Percentiles rank a stretch among this genome's conserved stretches.
Conservation (phyloP, 148 eudicot species). For the Talinum fruticosum region DNA sequence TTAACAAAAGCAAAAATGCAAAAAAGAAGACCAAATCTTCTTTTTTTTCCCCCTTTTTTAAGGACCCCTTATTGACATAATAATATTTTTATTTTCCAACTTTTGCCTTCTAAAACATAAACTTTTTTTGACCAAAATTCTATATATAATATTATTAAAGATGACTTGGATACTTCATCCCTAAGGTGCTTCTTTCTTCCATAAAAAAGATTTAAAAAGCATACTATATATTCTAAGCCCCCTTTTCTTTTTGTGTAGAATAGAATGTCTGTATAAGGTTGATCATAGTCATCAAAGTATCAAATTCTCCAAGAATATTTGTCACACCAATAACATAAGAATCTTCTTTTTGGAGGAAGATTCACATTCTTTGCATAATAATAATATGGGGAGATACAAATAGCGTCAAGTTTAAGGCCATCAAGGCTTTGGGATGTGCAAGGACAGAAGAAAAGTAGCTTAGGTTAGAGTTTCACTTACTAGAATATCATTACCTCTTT, state of each 20-base stretch:
- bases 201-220: constrained; percentile 5
- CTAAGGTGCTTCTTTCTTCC: constrained; percentile 22
- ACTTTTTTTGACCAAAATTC: constrained; percentile 2
- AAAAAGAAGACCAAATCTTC: constrained; percentile 21
- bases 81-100: background rate
- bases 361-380: background rate
- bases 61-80: background rate
- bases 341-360: constrained; percentile 14
- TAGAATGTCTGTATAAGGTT: constrained; percentile 4
- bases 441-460: background rate
- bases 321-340: constrained; percentile 17
- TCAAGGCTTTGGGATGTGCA: background rate
- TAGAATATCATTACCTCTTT: too few species aligned
- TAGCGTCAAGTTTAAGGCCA: constrained; percentile 4
- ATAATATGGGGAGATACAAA: background rate
- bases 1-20: constrained; percentile 17
- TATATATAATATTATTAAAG: background rate
- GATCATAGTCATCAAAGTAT: constrained; percentile 19
- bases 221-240: constrained; percentile 2
- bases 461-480: background rate
- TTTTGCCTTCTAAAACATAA: constrained; percentile 5
- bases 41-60: background rate
- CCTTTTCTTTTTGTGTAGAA: background rate
- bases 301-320: constrained; percentile 18
- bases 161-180: constrained; percentile 19